Evolutionary conservation across 495 filamentous ascomycete genomes (phyloP).

Genomic region (Tuber calosporum): DNA sequence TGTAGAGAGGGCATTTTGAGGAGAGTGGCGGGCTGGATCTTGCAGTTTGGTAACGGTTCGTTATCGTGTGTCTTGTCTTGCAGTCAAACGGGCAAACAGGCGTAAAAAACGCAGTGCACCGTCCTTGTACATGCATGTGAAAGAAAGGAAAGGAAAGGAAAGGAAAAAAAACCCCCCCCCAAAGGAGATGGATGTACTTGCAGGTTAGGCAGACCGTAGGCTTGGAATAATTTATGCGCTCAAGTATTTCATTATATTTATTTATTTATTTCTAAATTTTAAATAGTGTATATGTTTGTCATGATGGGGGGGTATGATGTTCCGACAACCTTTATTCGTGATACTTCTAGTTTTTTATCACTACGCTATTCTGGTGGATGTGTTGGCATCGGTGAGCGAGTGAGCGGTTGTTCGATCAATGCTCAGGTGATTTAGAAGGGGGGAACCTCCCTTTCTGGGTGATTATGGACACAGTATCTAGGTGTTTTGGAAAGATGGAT

Average conservation of each 20-base stretch:
- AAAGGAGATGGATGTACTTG: no score
- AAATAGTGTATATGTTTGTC: background rate
- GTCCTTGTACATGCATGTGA: background rate
- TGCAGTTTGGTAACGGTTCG: background rate
- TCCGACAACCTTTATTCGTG: background rate
- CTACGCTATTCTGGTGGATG: background rate
- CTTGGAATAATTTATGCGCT: background rate
- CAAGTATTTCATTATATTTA: no score
- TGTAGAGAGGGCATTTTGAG: background rate
- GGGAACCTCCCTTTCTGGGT: background rate
- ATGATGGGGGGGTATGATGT: background rate
- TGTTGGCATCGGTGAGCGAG: background rate
- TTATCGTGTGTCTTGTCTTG: background rate
- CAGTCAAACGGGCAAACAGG: background rate
- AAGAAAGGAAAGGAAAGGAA: background rate
- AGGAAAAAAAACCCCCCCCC: background rate
- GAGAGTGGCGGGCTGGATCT: background rate
- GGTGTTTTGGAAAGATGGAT: background rate
- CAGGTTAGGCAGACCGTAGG: background rate
- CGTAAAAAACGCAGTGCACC: background rate
- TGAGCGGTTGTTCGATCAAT: background rate
- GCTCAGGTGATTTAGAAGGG: background rate
- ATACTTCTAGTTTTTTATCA: background rate
- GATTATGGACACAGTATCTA: background rate
- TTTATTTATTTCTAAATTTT: no score